Evolutionary conservation across 352 stramenopile species (phyloP), one percentile per base, ranked within the genome.

Genomic region (Globisporangium viniferum): DNA sequence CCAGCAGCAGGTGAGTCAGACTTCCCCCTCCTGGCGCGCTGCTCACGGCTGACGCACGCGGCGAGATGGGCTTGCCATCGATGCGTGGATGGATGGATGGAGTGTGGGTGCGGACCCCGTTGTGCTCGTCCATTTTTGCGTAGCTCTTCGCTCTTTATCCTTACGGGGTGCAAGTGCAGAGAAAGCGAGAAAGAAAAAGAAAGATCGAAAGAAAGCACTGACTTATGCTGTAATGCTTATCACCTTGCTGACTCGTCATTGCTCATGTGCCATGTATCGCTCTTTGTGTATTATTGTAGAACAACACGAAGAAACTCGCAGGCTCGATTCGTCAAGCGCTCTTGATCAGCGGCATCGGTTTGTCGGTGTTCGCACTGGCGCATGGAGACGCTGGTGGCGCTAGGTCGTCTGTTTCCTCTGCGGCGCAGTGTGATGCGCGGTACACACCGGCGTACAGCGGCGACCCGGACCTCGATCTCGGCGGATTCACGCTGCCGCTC

Each of bases 361-460:
- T 89, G 33, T 89, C 81, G 24, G 72, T 85, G 33, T 53, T 89
- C 39, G 77, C 74, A 1, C 39, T 85, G 20, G 74, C 76, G 14
- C 66, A 80, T 33, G 73, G 59, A 14, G 80, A 86, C 22, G 58
- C 78, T 1, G 18, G 54, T 2, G 14, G 29, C 29, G 59, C 58
- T 15, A 64, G 72, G 41, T 57, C 56, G 6, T 44, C 53, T 18
- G 18, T 62, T 27, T 51, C 73, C 22, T 65, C 65, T 5, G 66
- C 79, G 31, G 81, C 78, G 29, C 79, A 89, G 51, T 89, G 81
- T 60, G 79, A 89, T 58, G 79, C 81, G 18, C 71, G 81, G 14
- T 89, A 86, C 74, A 67, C 72, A 14, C 81, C 79, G 7, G 55
- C 57, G 27, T 73, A 70, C 55, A 67, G 56, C 14, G 66, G 66